phyloP scores from a whole-genome alignment of 1,284 basidiomycete species.

The Volvariella surrecta region DNA sequence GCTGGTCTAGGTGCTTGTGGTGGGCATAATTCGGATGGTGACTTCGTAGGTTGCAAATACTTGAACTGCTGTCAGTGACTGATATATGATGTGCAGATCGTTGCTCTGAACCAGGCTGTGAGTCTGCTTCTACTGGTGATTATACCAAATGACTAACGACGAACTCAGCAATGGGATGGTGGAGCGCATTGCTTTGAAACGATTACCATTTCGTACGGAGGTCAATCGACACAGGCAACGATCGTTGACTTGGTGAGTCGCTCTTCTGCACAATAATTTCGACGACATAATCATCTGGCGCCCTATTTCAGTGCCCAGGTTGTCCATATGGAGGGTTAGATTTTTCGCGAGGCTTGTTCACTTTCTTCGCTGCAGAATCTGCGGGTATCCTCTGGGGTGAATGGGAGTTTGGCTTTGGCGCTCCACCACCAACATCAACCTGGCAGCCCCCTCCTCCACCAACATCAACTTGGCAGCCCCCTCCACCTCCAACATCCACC shows the following conservation, averaged over 20 bases:
- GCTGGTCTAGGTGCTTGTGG: slow-evolving; percentile 38
- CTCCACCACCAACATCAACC: slow-evolving; percentile 2
- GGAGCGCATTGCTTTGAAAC: slow-evolving; percentile 49
- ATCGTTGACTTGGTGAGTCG: slow-evolving; percentile 56
- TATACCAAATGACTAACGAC: background rate
- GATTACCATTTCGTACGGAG: slow-evolving; percentile 59
- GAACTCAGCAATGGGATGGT: slow-evolving; percentile 29
- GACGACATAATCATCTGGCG: background rate
- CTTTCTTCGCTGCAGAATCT: slow-evolving; percentile 37
- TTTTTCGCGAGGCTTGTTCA: slow-evolving; percentile 70
- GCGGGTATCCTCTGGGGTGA: slow-evolving; percentile 47
- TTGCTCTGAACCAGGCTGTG: background rate
- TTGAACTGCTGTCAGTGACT: background rate
- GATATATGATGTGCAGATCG: background rate
- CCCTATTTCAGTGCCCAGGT: slow-evolving; percentile 41
- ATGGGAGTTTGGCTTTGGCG: slow-evolving; percentile 40
- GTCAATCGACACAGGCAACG: slow-evolving; percentile 50
- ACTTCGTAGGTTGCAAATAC: slow-evolving; percentile 17
- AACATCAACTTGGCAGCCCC: slow-evolving; percentile 2
- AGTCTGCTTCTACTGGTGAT: background rate
- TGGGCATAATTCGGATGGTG: slow-evolving; percentile 14
- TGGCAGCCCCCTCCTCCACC: slow-evolving; percentile 4
- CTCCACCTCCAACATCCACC: slow-evolving; percentile 6
- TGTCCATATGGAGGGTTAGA: slow-evolving; percentile 74
- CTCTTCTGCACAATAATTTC: background rate